phyloP scores from a whole-genome alignment of 2,329 filamentous ascomycete species.

The Phaeosphaeria sp. region DNA sequence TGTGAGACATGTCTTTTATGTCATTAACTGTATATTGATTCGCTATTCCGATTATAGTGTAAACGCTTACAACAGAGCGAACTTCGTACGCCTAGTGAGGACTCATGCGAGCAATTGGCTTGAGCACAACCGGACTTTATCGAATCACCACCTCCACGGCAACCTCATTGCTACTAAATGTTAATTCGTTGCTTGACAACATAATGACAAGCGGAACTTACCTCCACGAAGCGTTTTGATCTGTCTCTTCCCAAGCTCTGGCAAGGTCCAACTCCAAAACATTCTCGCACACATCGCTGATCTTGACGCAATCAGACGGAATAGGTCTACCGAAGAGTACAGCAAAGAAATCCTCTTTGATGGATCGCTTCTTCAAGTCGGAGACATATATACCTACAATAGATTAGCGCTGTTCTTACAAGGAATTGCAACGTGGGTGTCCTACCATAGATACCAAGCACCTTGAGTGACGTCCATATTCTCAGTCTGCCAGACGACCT shows the following conservation, averaged over 20 bases:
- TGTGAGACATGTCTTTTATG: not conserved
- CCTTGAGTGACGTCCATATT: constrained; percentile 76
- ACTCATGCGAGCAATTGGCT: not conserved
- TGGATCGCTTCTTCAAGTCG: constrained; percentile 64
- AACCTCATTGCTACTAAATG: not conserved
- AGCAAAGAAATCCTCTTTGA: constrained; percentile 73
- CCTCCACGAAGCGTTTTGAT: constrained; percentile 73
- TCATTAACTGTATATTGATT: not conserved
- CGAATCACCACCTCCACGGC: not conserved
- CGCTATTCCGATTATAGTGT: not conserved
- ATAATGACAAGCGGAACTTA: constrained; percentile 57
- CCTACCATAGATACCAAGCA: constrained; percentile 74
- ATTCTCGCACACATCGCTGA: constrained; percentile 59
- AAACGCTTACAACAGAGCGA: not conserved
- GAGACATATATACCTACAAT: constrained; percentile 76
- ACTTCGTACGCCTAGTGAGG: not conserved
- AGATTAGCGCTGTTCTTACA: constrained; percentile 7
- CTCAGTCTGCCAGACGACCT: constrained; percentile 65
- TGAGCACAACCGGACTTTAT: not conserved
- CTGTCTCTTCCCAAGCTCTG: constrained; percentile 78
- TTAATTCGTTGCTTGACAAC: constrained; percentile 28
- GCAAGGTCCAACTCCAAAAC: constrained; percentile 80
- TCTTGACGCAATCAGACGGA: constrained; percentile 68
- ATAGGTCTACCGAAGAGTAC: constrained; percentile 76
- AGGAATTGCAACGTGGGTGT: not conserved